Base-by-base conservation (phyloP, 345 rosid genomes). In the Murraya paniculata region DNA sequence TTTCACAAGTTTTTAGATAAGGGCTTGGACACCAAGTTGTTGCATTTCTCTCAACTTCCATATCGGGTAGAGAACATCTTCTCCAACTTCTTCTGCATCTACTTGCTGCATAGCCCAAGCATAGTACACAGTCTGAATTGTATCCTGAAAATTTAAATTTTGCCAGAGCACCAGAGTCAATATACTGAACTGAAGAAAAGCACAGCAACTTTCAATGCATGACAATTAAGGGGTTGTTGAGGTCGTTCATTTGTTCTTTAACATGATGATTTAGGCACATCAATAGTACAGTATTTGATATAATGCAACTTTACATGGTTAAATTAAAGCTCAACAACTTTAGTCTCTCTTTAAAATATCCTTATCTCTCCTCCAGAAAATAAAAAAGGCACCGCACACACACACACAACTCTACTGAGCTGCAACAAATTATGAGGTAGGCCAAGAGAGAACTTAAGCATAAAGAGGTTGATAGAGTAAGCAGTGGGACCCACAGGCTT, bases 101-200 rank as follows among this genome's bases (percentile, higher is more conserved):
- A 94, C 90, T 87, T 91, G 98, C 81, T 91, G 91, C 98, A 94
- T 97, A 4, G 99, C 99, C 98, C 99, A 94, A 1, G 86, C 86
- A 83, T 97, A 90, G 75, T 83, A 86, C 66, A 97, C 91, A 0
- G 92, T 91, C 45, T 90, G 97, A 82, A 97, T 94, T 2, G 98
- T 96, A 68, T 96, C 98, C 98, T 94, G 68, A 27, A 27, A 27
- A 5, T 60, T n/a, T 45, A 30, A 5, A 59, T 61, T 61, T 18
- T 60, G n/a, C 22, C 19, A 25, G 1, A 28, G 22, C 2, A 24
- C 60, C 28, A 24, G 18, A 39, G 25, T 45, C 68, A 38, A 61
- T 27, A 53, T 16, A 75, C 35, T 25, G 13, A 19, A 30, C 27
- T 8, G 27, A 65, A 70, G 45, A 65, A 70, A 60, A 21, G 1